Conservation (phyloP, 768 basidiomycete species). For the Lactarius deliciosus region DNA sequence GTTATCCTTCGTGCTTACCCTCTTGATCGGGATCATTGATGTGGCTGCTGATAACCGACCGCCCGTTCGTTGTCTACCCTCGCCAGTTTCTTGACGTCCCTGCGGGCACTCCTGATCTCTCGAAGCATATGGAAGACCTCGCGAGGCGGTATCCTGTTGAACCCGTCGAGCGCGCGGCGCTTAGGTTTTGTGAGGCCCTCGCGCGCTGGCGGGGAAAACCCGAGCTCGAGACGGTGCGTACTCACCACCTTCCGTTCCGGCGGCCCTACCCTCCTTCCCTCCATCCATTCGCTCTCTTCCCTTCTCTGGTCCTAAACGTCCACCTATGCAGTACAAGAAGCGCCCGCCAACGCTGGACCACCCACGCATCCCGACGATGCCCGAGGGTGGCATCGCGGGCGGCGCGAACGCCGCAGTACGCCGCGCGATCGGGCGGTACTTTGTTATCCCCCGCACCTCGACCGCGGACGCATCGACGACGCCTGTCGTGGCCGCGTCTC, state of each 20-base stretch:
- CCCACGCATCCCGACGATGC: constrained; percentile 2
- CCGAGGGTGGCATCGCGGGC: constrained; percentile 9
- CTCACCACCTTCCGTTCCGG: not conserved
- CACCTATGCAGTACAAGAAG: constrained; percentile 35
- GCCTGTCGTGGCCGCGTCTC: not conserved
- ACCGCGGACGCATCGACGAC: not conserved
- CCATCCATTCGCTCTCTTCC: not conserved
- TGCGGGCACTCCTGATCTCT: constrained; percentile 65
- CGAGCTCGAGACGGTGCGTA: constrained; percentile 69
- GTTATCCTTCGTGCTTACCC: constrained; percentile 6
- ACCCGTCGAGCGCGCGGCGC: constrained; percentile 73
- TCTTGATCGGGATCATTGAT: constrained; percentile 9
- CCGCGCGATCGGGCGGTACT: constrained; percentile 17
- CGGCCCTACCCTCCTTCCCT: not conserved
- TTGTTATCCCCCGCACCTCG: not conserved
- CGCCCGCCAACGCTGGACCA: not conserved
- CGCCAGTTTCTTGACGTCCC: constrained; percentile 77
- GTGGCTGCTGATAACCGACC: not conserved
- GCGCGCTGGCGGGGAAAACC: constrained; percentile 83
- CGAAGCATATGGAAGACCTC: constrained; percentile 75
- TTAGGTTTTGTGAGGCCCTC: constrained; percentile 80
- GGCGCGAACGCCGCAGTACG: constrained; percentile 17
- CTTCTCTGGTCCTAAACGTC: not conserved
- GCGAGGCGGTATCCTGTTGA: constrained; percentile 82
- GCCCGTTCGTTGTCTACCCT: not conserved